Percentiles rank a stretch among this genome's conserved stretches.
These are phyloP conservation scores for Knufia fluminis DNA, from an alignment of 2,329 filamentous ascomycete genomes.

Conservation along the genomic window DNA sequence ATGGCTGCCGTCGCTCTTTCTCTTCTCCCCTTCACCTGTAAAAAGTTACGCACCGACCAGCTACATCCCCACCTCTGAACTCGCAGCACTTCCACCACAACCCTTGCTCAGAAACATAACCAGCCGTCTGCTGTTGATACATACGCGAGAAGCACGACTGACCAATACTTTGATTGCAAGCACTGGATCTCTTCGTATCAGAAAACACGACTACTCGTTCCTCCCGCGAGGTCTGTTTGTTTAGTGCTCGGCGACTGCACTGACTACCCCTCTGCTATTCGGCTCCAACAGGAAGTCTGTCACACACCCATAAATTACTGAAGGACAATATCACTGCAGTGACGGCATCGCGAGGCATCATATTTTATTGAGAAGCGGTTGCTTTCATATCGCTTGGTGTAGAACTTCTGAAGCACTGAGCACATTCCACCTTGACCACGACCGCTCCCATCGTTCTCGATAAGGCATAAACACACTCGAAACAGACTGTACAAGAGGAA, in stretches of 20 bases:
- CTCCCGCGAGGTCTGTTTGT: neutral
- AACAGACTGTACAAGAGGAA: neutral
- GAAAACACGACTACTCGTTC: neutral
- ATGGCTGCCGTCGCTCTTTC: neutral
- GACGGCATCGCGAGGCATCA: neutral
- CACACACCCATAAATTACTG: neutral
- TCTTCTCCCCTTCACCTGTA: neutral
- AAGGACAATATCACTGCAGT: neutral
- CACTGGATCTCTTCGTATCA: neutral
- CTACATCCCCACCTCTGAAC: slow-evolving; percentile 3
- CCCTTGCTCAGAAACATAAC: slow-evolving; percentile 2
- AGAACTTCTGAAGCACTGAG: neutral
- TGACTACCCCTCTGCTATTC: slow-evolving; percentile 1
- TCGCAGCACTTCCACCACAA: slow-evolving; percentile 4
- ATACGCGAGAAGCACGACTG: neutral
- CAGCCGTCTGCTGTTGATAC: neutral
- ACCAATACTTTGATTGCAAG: slow-evolving; percentile 2
- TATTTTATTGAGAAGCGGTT: neutral
- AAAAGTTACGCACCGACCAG: neutral
- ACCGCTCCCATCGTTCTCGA: neutral
- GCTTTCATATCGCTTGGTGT: neutral
- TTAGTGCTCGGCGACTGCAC: neutral
- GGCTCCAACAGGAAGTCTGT: neutral
- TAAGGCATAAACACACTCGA: neutral
- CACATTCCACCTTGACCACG: neutral